Evolutionary conservation across 1,284 basidiomycete genomes (phyloP), one percentile per base, ranked within the genome.

Genomic region (Acaromyces ingoldii): DNA sequence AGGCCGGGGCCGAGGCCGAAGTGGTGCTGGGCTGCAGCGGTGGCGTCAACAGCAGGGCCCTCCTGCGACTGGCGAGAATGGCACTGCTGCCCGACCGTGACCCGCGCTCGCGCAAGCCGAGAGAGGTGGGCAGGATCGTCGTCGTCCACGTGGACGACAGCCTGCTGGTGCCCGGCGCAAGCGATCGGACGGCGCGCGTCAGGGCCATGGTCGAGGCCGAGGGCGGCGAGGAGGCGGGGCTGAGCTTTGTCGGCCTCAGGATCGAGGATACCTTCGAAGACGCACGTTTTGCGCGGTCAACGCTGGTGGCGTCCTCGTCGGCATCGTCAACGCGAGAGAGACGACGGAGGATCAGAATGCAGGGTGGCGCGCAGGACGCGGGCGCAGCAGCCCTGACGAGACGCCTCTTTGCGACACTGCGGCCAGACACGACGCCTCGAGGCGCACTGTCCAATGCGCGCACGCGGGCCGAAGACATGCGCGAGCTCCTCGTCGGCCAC

Each of bases 131-230:
- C 21, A 63, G 59, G 22, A 53, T 73, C 37, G 57, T 59, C 33
- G 68, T 65, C n/a, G 36, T 73, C 26, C 67, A 61, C 33, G 53
- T 73, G 21, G 68, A 69, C 34, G 64, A 63, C 37, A 54, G 56
- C 11, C 52, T 55, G 4, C 26, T 65, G 17, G n/a, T 28, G 21
- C 25, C 24, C 31, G 50, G 44, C 29, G 33, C 28, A 1, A 19
- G 44, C 2, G 57, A 62, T 19, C 42, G 49, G 17, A 65, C 60
- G 24, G 55, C 55, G 15, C 49, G 37, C 10, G 55, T 51, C 6
- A 34, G 62, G 19, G 49, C 15, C 17, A 57, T 67, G 40, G 57
- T 67, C 9, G 49, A 65, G 30, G 47, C 48, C 2, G 62, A 60
- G 41, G 48, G 39, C 2, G 64, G 59, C 24, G 30, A 49, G 1